These are phyloP conservation scores for Eudorina sp. DNA, from an alignment of 139 green algal species.

Conservation along the genomic window DNA sequence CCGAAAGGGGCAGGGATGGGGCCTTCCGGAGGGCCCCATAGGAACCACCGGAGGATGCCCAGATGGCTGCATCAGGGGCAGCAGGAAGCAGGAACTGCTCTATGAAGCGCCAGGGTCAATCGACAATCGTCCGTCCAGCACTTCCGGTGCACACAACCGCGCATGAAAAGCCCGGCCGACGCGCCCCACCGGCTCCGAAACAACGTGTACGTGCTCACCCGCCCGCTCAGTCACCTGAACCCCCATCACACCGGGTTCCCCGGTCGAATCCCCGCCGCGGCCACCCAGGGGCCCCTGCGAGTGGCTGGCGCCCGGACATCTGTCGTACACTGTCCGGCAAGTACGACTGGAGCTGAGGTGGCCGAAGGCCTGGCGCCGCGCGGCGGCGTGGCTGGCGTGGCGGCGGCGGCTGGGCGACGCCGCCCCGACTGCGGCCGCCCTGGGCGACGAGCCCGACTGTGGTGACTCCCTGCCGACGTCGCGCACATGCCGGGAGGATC, in stretches of 20 bases:
- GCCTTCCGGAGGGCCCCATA: too few species aligned
- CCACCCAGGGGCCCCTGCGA: constrained; percentile 13
- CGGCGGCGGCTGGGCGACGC: neutral
- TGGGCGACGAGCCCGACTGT: neutral
- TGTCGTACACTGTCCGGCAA: constrained; percentile 31
- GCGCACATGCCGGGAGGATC: constrained; percentile 25
- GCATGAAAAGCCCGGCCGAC: too few species aligned
- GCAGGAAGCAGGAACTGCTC: too few species aligned
- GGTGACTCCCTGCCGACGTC: neutral
- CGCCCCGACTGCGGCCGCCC: neutral
- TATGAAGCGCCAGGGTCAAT: too few species aligned
- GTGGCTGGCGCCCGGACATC: constrained; percentile 35
- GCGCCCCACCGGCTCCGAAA: neutral
- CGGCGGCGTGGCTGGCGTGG: constrained; percentile 11
- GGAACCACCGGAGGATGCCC: too few species aligned
- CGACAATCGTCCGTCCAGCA: too few species aligned
- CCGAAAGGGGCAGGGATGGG: too few species aligned
- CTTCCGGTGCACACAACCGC: too few species aligned
- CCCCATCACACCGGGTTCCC: too few species aligned
- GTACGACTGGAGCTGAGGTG: constrained; percentile 18
- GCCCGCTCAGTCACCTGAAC: too few species aligned
- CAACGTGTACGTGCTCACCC: neutral
- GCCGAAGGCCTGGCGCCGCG: constrained; percentile 47
- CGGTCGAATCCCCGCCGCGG: neutral
- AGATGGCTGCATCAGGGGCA: too few species aligned